phyloP scores from a whole-genome alignment of 2,329 filamentous ascomycete genomes.

The Diplodia corticola region DNA sequence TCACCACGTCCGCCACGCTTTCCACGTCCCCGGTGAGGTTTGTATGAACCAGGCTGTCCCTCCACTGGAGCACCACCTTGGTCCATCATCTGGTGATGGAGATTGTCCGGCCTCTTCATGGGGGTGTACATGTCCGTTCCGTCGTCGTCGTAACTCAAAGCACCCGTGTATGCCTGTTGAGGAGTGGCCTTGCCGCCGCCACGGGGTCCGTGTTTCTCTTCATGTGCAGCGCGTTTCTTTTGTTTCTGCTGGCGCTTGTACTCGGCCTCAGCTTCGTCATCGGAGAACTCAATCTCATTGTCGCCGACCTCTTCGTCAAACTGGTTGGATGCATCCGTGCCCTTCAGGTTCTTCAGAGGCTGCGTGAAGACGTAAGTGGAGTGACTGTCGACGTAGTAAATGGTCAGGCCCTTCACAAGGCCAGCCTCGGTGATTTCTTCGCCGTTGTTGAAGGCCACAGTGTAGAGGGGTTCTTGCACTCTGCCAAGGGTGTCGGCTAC shows the following conservation, averaged over 20 bases:
- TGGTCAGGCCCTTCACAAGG: slow-evolving; percentile 65
- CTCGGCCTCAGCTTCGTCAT: slow-evolving; percentile 90
- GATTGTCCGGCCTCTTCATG: slow-evolving; percentile 49
- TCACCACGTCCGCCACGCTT: slow-evolving; percentile 35
- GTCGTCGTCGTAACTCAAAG: slow-evolving; percentile 47
- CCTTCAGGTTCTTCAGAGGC: slow-evolving; percentile 74
- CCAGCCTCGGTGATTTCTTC: slow-evolving; percentile 68
- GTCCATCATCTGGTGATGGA: slow-evolving; percentile 46
- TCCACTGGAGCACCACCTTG: slow-evolving; percentile 39
- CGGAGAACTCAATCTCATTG: slow-evolving; percentile 92
- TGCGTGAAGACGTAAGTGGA: slow-evolving; percentile 86
- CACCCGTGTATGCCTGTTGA: slow-evolving; percentile 28
- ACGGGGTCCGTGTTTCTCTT: slow-evolving; percentile 7
- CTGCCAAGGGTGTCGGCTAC: slow-evolving; percentile 85
- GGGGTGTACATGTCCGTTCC: slow-evolving; percentile 50
- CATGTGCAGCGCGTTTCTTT: slow-evolving; percentile 50
- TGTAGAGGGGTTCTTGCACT: slow-evolving; percentile 84
- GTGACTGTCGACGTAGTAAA: slow-evolving; percentile 79
- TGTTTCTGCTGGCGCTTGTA: slow-evolving; percentile 63
- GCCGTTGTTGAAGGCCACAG: slow-evolving; percentile 70
- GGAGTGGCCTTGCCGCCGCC: not conserved
- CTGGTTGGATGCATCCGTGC: slow-evolving; percentile 90
- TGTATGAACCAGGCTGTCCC: slow-evolving; percentile 35
- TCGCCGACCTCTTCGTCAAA: slow-evolving; percentile 87
- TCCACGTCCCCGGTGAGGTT: slow-evolving; percentile 28